A percentile compares a stretch with the other conserved stretches of the same genome.
Evolutionary conservation across 2,329 filamentous ascomycete genomes (phyloP).

Genomic region (Epichloe glyceriae): DNA sequence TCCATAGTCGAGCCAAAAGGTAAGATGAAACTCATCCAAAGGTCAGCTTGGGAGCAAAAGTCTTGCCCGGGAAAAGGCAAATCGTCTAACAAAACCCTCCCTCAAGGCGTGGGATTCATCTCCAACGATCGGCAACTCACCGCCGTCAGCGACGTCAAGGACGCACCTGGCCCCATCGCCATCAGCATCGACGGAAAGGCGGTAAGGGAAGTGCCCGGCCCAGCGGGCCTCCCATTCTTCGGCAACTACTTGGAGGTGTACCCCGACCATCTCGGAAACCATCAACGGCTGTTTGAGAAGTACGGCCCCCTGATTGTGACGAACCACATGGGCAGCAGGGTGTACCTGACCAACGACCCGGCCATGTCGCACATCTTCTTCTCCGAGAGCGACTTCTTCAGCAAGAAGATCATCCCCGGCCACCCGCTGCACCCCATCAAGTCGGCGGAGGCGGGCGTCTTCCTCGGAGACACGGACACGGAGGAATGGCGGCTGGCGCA

Average conservation of each 20-base stretch:
- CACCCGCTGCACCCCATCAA: constrained; percentile 34
- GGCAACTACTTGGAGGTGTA: constrained; percentile 43
- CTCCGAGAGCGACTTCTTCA: constrained; percentile 37
- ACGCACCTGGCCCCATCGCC: constrained; percentile 20
- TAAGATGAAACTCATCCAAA: no score
- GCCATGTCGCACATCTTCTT: constrained; percentile 31
- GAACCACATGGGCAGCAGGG: constrained; percentile 34
- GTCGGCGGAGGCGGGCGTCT: constrained; percentile 25
- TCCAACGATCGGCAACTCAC: constrained; percentile 18
- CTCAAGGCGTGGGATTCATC: constrained; percentile 25
- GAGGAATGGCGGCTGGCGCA: constrained; percentile 37
- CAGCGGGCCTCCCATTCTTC: constrained; percentile 32
- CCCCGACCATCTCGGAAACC: constrained; percentile 45
- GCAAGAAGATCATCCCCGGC: constrained; percentile 36
- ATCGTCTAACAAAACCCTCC: no score
- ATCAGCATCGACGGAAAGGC: constrained; percentile 34
- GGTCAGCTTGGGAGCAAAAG: no score
- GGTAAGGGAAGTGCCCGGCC: constrained; percentile 37
- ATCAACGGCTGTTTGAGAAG: constrained; percentile 37
- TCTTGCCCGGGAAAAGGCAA: no score
- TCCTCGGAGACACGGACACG: constrained; percentile 37
- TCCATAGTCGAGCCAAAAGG: no score
- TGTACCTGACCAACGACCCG: constrained; percentile 39
- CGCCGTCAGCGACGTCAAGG: constrained; percentile 22
- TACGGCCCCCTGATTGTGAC: constrained; percentile 41